Conservation (phyloP, 257 asterid species). For the Penstemon davidsonii region DNA sequence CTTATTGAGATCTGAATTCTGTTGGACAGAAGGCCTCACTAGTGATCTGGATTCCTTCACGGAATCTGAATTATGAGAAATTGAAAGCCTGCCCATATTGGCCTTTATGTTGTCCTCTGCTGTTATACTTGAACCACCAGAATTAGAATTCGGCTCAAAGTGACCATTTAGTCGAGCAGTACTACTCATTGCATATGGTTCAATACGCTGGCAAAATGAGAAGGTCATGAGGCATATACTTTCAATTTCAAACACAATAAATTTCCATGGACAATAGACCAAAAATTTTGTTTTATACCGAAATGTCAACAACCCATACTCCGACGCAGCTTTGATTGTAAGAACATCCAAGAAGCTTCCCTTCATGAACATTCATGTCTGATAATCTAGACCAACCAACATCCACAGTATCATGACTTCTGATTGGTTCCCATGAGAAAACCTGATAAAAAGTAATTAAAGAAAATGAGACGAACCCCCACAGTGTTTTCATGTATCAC, state of each 20-base stretch:
- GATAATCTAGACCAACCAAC: constrained; percentile 99
- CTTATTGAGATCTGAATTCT: constrained; percentile 63
- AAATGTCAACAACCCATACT: constrained; percentile 98
- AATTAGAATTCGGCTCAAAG: constrained; percentile 57
- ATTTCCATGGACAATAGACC: constrained; percentile 23
- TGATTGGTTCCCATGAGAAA: constrained; percentile 98
- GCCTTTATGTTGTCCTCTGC: constrained; percentile 59
- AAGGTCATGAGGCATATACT: constrained; percentile 29
- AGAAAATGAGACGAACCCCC: constrained; percentile 18
- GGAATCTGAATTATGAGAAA: constrained; percentile 70
- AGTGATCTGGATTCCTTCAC: constrained; percentile 72
- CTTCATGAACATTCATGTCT: constrained; percentile 97
- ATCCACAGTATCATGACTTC: constrained; percentile 85
- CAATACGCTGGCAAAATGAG: constrained; percentile 68
- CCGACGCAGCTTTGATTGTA: constrained; percentile 99
- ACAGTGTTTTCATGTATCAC: constrained; percentile 16
- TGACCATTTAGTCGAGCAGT: constrained; percentile 57
- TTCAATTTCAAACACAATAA: constrained; percentile 27
- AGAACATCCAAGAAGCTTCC: constrained; percentile 99
- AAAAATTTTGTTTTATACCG: constrained; percentile 48
- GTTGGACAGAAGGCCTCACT: constrained; percentile 63
- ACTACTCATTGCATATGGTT: constrained; percentile 76
- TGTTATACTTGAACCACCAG: constrained; percentile 57
- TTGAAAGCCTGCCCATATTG: constrained; percentile 73
- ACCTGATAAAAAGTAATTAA: constrained; percentile 43